Base-by-base conservation (phyloP, 192 early-diverging fungal genomes). In the Backusella parvicylindrica region DNA sequence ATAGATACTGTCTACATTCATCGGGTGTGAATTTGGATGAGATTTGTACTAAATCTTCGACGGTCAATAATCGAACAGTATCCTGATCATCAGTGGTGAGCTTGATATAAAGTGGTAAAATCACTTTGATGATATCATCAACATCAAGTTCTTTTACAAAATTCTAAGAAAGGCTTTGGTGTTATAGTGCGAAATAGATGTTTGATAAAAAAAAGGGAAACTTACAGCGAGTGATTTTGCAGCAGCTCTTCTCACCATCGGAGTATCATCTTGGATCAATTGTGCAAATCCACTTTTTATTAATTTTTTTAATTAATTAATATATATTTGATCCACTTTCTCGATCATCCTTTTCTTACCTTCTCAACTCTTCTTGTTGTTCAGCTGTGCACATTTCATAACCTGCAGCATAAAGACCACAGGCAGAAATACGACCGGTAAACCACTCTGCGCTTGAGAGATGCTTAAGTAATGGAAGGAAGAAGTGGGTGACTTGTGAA, bases 401-500 rank as follows among this genome's bases (percentile, higher is more conserved):
- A 2, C 89, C 91, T 1, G 92, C 90, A 11, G 98, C 95, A 82
- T 95, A 99, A 23, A 99, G 85, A 3, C 96, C 96, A 64, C 95
- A 94, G 12, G 97, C 96, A 80, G 92, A 94, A 21, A 94, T 93
- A 66, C 97, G 92, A 79, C 92, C 95, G 26, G 98, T 99, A 79
- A 99, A 99, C 98, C 98, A 99, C 82, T 99, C 97, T 64, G 97
- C 97, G 50, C 85, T 84, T n/a, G 94, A 91, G 49, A 99, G 89
- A 3, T 97, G 91, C 76, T 95, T 97, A 41, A 99, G 79, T 79
- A 98, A 89, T 18, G 97, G 96, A 33, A 99, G 89, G 74, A 94
- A 95, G 76, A 91, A 91, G 66, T 96, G 91, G 74, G 98, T 96
- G 70, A 98, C 84, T 77, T 98, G 96, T 36, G 77, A 78, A 73